Percentiles rank a stretch among this genome's conserved stretches.
Evolutionary conservation across 2,329 filamentous ascomycete genomes (phyloP).

Genomic region (Calycina herbarum): DNA sequence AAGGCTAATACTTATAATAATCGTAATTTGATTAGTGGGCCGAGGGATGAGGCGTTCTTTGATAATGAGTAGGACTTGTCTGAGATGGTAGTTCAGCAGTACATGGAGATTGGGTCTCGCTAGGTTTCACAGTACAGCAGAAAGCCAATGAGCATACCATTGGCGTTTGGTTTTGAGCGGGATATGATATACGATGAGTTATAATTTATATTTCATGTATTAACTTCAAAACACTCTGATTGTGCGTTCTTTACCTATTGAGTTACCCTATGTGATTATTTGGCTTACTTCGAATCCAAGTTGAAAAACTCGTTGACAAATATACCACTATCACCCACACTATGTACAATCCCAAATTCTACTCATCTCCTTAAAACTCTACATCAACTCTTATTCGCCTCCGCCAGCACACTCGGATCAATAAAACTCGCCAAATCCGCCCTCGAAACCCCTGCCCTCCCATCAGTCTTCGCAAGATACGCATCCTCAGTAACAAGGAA

Average conservation of each 20-base stretch:
- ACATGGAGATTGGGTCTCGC: no score
- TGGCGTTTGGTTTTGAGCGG: neutral
- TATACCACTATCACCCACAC: no score
- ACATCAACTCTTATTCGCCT: conserved; percentile 1
- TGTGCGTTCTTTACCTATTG: no score
- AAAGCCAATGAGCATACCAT: neutral
- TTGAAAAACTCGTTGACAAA: no score
- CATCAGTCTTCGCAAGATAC: conserved; percentile 20
- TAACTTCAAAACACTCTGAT: neutral
- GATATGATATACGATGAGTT: neutral
- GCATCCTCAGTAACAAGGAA: conserved; percentile 22
- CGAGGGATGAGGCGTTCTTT: conserved; percentile 18
- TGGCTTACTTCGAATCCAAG: no score
- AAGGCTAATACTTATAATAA: conserved; percentile 20
- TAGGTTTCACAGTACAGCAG: neutral
- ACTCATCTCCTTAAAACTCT: neutral
- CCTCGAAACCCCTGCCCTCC: conserved; percentile 14
- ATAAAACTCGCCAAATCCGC: conserved; percentile 18
- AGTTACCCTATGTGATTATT: no score
- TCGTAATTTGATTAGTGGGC: conserved; percentile 10
- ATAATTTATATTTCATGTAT: neutral
- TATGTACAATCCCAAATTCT: neutral
- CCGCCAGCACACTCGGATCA: conserved; percentile 18
- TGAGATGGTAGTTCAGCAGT: neutral
- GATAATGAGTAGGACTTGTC: conserved; percentile 14